Base-by-base conservation (phyloP, 371 early-diverging fungal genomes). In the Cladochytrium tenue region DNA sequence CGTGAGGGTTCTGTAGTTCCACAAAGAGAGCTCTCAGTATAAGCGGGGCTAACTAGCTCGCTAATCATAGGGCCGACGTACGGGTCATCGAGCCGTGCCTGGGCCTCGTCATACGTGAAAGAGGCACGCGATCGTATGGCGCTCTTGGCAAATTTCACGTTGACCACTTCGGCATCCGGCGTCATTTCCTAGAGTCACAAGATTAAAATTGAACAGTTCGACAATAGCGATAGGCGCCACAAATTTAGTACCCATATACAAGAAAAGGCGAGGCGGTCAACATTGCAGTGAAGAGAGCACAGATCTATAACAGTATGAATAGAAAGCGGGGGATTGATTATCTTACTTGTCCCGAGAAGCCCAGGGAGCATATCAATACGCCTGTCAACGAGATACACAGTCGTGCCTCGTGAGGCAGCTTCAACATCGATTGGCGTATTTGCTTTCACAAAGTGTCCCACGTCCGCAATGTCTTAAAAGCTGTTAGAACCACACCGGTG, bases 21-120 rank as follows among this genome's bases (percentile, higher is more conserved):
- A 25, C 31, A 56, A 1, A n/a, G 26, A 5, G 30, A 50, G 20
- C 7, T 3, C n/a, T 4, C 56, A 20, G 28, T 20, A 26, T 3
- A 27, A 3, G 5, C 26, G 26, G 32, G 25, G 56, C 3, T 32
- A 26, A 51, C 3, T 15, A n/a, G n/a, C n/a, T n/a, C n/a, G n/a
- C n/a, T n/a, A n/a, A n/a, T n/a, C n/a, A n/a, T n/a, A n/a, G n/a
- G n/a, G 53, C 53, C 33, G 43, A 77, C 79, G 62, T 80, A 77
- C 78, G 82, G 83, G 69, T 95, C 95, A 70, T 97, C 95, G 33
- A 99, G 89, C 31, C 97, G 87, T 33, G 80, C 84, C 73, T 99
- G 95, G 1, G 99, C 99, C 73, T 98, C 93, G 55, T 97, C 98
- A 70, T 99, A 99, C 0, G 96, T 97, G 15, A 99, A 88, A 4